phyloP scores from a whole-genome alignment of 2,329 filamentous ascomycete species.

The Penicillium expansum region DNA sequence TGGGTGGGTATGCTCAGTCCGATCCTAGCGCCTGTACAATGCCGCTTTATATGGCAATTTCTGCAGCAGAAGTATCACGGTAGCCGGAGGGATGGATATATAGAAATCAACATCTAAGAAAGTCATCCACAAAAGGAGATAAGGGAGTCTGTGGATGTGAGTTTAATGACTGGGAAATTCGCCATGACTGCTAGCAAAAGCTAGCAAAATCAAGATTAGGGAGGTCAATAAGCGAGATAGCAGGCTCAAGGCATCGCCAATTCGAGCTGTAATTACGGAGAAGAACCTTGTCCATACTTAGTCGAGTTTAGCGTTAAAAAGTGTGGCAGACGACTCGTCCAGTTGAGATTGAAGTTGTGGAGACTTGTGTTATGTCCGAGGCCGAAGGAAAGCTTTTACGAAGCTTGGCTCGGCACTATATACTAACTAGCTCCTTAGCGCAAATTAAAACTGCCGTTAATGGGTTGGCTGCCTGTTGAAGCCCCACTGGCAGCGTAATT shows the following conservation, averaged over 20 bases:
- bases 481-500: not conserved
- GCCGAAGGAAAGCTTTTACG: not conserved
- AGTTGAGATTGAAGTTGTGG: constrained; percentile 1
- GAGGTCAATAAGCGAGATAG: constrained; percentile 8
- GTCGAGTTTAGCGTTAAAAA: constrained; percentile 2
- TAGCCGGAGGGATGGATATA: not conserved
- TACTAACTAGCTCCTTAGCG: not conserved
- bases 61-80: not conserved
- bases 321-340: not conserved
- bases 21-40: not conserved
- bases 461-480: not conserved
- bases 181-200: not conserved
- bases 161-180: not conserved
- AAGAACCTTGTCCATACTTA: constrained; percentile 4
- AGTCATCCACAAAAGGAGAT: not conserved
- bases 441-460: not conserved
- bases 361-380: not conserved
- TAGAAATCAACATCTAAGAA: not conserved
- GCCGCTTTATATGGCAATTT: not conserved
- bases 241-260: not conserved
- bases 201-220: constrained; percentile 1
- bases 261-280: constrained; percentile 1
- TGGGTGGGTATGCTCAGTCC: not conserved
- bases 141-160: not conserved
- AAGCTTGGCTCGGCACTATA: constrained; percentile 4